Evolutionary conservation across 2,329 filamentous ascomycete genomes (phyloP), one percentile per base, ranked within the genome.

Genomic region (Sporothrix variecibatus): DNA sequence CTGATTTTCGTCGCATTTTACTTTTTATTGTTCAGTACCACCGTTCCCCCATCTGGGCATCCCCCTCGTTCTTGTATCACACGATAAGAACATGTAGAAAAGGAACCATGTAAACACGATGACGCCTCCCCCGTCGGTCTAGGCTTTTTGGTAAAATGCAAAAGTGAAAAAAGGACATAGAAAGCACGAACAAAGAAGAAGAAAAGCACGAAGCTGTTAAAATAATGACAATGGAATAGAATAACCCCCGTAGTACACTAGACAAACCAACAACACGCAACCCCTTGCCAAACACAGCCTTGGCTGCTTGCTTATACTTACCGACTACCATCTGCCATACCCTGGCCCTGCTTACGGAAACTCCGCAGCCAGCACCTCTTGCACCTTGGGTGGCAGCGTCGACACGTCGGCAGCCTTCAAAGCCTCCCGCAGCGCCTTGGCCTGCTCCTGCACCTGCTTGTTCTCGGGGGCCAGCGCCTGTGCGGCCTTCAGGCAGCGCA

Each of bases 401-500:
- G 87, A 87, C 23, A 87, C 81, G 38, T 60, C 74, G 60, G 88
- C 86, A 5, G 84, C 83, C 76, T 87, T 86, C 69, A 93, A 82
- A 46, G 88, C 85, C 77, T 90, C 86, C 76, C 89, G 90, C 84
- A 98, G 92, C 74, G 89, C 88, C 60, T 92, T 85, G 40, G 88
- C 86, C 81, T 96, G 93, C 79, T 94, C 90, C 80, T 95, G 91
- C n/a, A 95, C 87, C 76, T 87, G 90, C 12, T 93, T 88, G 79
- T 94, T 87, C 64, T 90, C 86, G 2, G 90, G 82, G 76, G 96
- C 91, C 46, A 98, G 85, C 2, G 87, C 86, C 73, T 90, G 84
- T 38, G 94, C 91, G 23, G 93, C 91, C 68, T 93, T 89, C 72
- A 99, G 88, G 82, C 94, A 97, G 79, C 94, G 93, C 75, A 98